Conservation (phyloP, 805 yeast genomes). For the Yarrowia osloensis region DNA sequence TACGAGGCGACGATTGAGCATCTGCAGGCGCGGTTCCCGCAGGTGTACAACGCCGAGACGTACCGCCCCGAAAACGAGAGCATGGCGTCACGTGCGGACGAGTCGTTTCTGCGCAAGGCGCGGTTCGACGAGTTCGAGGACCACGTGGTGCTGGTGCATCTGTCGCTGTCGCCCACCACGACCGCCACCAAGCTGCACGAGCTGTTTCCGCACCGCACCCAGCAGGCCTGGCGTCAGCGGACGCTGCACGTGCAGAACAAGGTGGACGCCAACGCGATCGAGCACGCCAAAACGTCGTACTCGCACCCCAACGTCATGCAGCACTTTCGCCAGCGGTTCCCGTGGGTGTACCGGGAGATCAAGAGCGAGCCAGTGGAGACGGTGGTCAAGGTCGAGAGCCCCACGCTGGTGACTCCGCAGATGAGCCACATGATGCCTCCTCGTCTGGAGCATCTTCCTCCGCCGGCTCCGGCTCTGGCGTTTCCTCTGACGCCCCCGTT, state of each 20-base stretch:
- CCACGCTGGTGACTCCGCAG: not conserved
- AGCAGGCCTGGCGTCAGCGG: constrained; percentile 29
- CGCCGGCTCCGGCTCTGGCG: not conserved
- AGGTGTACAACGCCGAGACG: constrained; percentile 1
- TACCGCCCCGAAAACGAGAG: not conserved
- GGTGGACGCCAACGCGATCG: not conserved
- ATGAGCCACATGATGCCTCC: not conserved
- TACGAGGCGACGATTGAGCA: constrained; percentile 2
- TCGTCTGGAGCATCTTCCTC: constrained; percentile 3
- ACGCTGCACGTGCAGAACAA: constrained; percentile 18
- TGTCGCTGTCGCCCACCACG: constrained; percentile 11
- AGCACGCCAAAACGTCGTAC: not conserved
- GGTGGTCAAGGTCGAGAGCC: not conserved
- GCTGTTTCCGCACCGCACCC: constrained; percentile 23
- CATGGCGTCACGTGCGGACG: constrained; percentile 6
- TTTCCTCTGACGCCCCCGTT: constrained; percentile 21
- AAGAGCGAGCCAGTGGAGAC: not conserved
- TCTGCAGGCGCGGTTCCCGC: constrained; percentile 4
- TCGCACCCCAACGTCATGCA: not conserved
- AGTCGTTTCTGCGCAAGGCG: constrained; percentile 20
- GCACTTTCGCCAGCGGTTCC: constrained; percentile 18
- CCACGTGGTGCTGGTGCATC: not conserved
- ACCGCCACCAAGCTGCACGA: constrained; percentile 26
- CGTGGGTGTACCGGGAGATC: constrained; percentile 10
- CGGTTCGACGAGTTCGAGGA: constrained; percentile 24